phyloP scores from a whole-genome alignment of 192 early-diverging fungal species.

The Dimargaris cristalligena region DNA sequence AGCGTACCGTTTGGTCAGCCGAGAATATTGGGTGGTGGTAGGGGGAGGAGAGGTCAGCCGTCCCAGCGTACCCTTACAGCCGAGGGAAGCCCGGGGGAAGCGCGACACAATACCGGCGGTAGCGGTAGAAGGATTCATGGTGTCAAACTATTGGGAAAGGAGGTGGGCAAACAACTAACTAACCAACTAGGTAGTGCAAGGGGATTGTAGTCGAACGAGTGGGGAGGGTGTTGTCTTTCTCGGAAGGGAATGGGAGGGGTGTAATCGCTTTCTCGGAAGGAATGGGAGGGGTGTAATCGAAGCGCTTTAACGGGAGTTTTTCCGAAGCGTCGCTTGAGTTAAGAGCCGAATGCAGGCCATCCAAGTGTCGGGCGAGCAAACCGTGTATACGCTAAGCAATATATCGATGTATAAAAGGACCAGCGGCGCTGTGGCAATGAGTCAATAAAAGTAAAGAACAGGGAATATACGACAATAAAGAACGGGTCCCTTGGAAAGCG shows the following conservation, averaged over 20 bases:
- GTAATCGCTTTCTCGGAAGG: background rate
- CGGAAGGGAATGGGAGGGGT: background rate
- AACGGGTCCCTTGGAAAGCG: background rate
- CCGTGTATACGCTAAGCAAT: background rate
- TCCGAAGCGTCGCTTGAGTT: background rate
- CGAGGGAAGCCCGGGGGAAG: no score
- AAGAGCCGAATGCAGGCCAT: background rate
- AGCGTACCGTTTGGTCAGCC: background rate
- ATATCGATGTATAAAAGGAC: background rate
- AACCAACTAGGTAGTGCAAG: background rate
- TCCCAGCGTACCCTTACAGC: no score
- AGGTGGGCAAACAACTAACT: background rate
- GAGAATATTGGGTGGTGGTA: background rate
- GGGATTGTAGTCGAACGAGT: background rate
- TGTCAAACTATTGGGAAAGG: background rate
- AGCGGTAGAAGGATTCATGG: background rate
- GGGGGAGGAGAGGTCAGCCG: no score
- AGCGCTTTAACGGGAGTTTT: background rate
- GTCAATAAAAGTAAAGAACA: background rate
- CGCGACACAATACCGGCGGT: no score
- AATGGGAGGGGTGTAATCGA: background rate
- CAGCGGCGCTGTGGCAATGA: background rate
- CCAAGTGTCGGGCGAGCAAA: background rate
- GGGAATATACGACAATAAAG: background rate
- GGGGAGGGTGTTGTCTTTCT: background rate